Base-by-base conservation (phyloP, 2,329 filamentous ascomycete genomes). In the Fusarium xyrophilum region DNA sequence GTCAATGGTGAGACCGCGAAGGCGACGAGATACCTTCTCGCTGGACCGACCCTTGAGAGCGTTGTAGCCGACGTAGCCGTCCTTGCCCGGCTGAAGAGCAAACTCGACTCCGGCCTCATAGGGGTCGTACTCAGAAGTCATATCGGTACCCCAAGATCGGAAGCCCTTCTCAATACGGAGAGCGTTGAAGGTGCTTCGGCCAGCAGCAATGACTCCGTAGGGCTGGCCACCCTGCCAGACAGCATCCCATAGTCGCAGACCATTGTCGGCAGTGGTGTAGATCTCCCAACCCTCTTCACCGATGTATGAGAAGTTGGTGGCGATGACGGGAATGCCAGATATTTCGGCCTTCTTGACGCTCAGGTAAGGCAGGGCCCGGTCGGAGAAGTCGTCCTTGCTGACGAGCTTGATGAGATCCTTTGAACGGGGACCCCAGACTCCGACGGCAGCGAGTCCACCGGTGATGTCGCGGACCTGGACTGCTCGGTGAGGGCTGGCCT, bases 211-310 rank as follows among this genome's bases (percentile, higher is more conserved):
- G 6, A 89, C 74, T 2, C 87, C 88, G 17, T 87, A 80, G 0
- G 78, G 69, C 63, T 85, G 82, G 0, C 88, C 87, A 3, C 85
- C 85, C 33, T 82, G 74, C 79, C 78, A 88, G 3, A 90, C 75
- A 0, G 79, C 79, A 64, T 89, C 87, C 88, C 88, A 90, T 1
- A 90, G 77, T 3, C 81, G 78, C 15, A 82, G 82, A 1, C 88
- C 87, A 40, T 85, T 82, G 28, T 89, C 88, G 1, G 88, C 84
- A 35, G 80, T 87, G 2, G 87, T 82, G 62, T 88, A 86, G 23
- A 90, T 82, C 72, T 90, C 88, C 86, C 86, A 90, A 3, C 88
- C 88, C 0, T 81, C 76, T 68, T 90, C 88, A 9, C 88, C 88
- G 7, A 90, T 85, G 52, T 85, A 87, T 0, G 87, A 89, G 38